Base-by-base conservation (phyloP, 805 yeast genomes). In the Wickerhamiella kurtzmanii region DNA sequence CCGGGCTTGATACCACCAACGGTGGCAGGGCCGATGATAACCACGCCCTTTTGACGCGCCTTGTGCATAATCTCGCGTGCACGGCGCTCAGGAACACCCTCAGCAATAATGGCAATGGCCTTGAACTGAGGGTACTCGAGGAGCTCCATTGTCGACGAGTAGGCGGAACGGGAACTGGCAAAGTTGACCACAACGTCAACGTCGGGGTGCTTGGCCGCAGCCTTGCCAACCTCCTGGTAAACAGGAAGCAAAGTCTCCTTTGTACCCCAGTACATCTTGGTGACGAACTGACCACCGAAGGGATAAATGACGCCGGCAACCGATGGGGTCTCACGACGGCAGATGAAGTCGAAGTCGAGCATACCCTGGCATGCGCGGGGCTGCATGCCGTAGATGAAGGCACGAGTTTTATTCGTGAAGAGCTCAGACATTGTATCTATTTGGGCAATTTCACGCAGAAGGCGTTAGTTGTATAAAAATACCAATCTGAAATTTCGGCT, bases 1-100 rank as follows among this genome's bases (percentile, higher is more conserved):
- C 73, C 73, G 20, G 73, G 73, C 65, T 68, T 68, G 64, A 68
- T 69, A 20, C 73, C 73, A 45, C 73, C 73, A 38, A 68, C 73
- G 28, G 73, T 68, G 38, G 73, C 73, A 19, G 73, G 73, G 17
- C 73, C 73, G 51, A 68, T 68, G 59, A 68, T 68, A 56, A 67
- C 64, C 49, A 69, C 72, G 37, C 70, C 71, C 64, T 65, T 65
- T 59, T 66, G 60, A 56, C 63, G 56, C 46, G 73, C 72, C 60
- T 60, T 64, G 59, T 58, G 55, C 48, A 69, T 60, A 53, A 68
- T 69, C 55, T 68, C 73, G 46, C 73, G 70, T 37, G 73, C 73
- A 22, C 73, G 66, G 50, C 73, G 70, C 63, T 68, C 73, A 19
- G 73, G 73, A 17, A 68, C 73, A 56, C 73, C 73, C 55, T 68